phyloP scores from a whole-genome alignment of 208 protist genomes.

The Novymonas esmeraldas region DNA sequence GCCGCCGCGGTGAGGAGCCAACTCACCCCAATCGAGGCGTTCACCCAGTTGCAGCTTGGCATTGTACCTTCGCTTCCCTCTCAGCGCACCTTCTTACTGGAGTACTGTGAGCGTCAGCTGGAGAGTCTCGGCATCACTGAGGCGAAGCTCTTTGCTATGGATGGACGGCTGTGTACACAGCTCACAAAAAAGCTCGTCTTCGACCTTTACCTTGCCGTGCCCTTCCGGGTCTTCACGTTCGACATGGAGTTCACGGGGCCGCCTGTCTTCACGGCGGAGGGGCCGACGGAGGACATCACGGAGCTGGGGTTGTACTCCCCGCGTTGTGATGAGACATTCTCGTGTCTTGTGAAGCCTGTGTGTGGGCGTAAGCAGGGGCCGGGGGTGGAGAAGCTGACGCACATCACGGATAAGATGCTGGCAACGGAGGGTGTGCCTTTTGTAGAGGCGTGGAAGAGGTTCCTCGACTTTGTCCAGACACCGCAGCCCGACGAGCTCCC shows the following conservation, averaged over 20 bases:
- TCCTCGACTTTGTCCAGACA: constrained; percentile 67
- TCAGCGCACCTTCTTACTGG: constrained; percentile 82
- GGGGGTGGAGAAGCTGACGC: constrained; percentile 74
- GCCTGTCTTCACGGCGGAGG: constrained; percentile 81
- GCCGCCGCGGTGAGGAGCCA: constrained; percentile 11
- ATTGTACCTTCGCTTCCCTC: constrained; percentile 65
- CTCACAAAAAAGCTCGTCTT: constrained; percentile 74
- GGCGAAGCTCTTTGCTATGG: constrained; percentile 83
- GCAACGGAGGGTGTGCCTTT: constrained; percentile 73
- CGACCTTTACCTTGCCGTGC: constrained; percentile 85
- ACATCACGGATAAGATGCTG: constrained; percentile 82
- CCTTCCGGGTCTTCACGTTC: constrained; percentile 87
- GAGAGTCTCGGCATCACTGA: constrained; percentile 74
- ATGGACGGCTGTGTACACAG: constrained; percentile 61
- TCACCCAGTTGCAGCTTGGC: constrained; percentile 87
- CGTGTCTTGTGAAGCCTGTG: constrained; percentile 67
- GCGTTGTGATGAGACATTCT: constrained; percentile 66
- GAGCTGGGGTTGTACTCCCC: constrained; percentile 88
- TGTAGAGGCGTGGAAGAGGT: constrained; percentile 70
- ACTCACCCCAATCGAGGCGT: constrained; percentile 70
- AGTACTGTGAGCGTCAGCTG: constrained; percentile 74
- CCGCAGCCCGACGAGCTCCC: constrained; percentile 74
- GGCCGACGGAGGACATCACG: constrained; percentile 89
- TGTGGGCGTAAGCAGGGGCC: constrained; percentile 54
- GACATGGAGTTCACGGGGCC: constrained; percentile 91